These are phyloP conservation scores for Kodamaea restingae DNA, from an alignment of 805 yeast species.

Conservation along the genomic window DNA sequence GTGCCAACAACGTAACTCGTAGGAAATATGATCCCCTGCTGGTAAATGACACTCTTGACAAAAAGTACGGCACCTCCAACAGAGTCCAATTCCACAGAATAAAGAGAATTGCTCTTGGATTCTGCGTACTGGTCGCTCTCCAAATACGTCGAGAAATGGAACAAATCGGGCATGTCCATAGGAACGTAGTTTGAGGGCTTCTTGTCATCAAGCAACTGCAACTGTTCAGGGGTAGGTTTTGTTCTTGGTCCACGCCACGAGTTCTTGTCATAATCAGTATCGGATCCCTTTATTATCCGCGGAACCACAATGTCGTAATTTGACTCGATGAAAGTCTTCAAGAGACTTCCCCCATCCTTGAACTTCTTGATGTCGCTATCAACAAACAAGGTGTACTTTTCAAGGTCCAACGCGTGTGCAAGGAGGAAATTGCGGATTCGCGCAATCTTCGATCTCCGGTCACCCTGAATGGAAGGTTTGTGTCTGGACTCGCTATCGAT, in stretches of 20 bases:
- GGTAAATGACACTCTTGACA: slow-evolving; percentile 38
- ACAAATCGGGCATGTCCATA: slow-evolving; percentile 25
- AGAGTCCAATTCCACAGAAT: slow-evolving; percentile 36
- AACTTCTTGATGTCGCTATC: slow-evolving; percentile 34
- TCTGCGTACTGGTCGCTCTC: slow-evolving; percentile 10
- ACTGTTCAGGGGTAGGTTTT: slow-evolving; percentile 26
- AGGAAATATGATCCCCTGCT: slow-evolving; percentile 46
- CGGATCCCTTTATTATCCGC: slow-evolving; percentile 20
- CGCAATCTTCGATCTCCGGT: slow-evolving; percentile 34
- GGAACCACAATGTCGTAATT: slow-evolving; percentile 36
- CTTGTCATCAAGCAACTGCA: slow-evolving; percentile 22
- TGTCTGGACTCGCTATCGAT: slow-evolving; percentile 23
- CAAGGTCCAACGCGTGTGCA: slow-evolving; percentile 22
- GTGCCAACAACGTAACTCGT: slow-evolving; percentile 44
- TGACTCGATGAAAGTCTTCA: slow-evolving; percentile 24
- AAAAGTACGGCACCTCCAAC: slow-evolving; percentile 53
- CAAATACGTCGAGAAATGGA: slow-evolving; percentile 23
- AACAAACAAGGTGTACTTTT: slow-evolving; percentile 32
- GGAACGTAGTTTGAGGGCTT: slow-evolving; percentile 33
- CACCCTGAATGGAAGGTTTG: slow-evolving; percentile 26
- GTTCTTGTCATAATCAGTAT: slow-evolving; percentile 35
- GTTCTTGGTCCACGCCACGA: slow-evolving; percentile 40
- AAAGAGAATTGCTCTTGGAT: slow-evolving; percentile 8
- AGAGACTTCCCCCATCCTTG: slow-evolving; percentile 18
- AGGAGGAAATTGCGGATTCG: slow-evolving; percentile 34